These are phyloP conservation scores for Dicorynia guianensis DNA, from an alignment of 306 rosid species.

Conservation along the genomic window DNA sequence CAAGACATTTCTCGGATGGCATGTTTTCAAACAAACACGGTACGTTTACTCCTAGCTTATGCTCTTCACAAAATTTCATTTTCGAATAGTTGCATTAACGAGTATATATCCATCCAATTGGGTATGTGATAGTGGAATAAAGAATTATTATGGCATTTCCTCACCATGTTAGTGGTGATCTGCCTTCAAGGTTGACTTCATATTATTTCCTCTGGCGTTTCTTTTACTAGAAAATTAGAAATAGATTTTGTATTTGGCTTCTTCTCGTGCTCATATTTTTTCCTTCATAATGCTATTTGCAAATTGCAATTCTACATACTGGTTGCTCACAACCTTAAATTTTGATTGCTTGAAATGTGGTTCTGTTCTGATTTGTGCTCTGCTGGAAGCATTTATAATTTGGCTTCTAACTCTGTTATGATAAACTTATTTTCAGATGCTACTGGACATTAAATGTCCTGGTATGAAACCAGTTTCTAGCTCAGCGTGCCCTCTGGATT, in stretches of 20 bases:
- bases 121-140: background rate
- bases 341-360: background rate
- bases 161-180: background rate
- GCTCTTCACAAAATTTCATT: background rate
- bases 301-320: background rate
- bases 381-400: constrained; percentile 6
- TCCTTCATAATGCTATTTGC: background rate
- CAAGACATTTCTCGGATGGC: constrained; percentile 50
- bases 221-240: background rate
- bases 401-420: constrained; percentile 13
- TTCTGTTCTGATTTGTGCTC: background rate
- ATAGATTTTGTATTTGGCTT: background rate
- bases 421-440: constrained; percentile 50
- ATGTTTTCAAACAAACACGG: constrained; percentile 62
- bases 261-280: background rate
- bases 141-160: background rate
- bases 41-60: constrained; percentile 13
- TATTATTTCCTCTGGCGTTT: background rate
- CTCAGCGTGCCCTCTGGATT: constrained; percentile 54
- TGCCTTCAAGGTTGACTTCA: background rate
- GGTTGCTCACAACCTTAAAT: background rate
- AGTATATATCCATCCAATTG: background rate
- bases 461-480: constrained; percentile 45
- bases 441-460: constrained; percentile 54
- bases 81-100: background rate